These are phyloP conservation scores for Trichoderma erinaceum DNA, from an alignment of 495 filamentous ascomycete genomes.

Conservation along the genomic window DNA sequence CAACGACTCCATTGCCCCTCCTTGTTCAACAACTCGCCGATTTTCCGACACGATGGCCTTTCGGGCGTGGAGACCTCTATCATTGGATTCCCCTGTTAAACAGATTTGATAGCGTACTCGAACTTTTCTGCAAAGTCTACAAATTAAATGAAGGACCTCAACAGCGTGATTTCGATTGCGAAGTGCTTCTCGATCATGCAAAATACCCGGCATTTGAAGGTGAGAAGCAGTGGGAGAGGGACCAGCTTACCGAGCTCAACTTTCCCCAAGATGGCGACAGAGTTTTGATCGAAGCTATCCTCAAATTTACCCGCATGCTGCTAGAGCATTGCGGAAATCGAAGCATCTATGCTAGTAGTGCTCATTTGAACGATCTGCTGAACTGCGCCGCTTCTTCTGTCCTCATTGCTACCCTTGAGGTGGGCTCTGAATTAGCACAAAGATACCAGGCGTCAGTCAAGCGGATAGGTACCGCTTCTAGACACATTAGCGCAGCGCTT, in stretches of 20 bases:
- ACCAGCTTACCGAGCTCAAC: conserved; percentile 50
- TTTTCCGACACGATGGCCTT: conserved; percentile 87
- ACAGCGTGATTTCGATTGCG: conserved; percentile 60
- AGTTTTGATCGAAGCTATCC: conserved; percentile 67
- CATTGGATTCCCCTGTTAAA: conserved; percentile 97
- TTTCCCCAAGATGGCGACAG: conserved; percentile 70
- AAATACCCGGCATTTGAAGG: conserved; percentile 31
- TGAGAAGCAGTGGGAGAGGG: conserved; percentile 35
- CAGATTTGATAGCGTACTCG: conserved; percentile 84
- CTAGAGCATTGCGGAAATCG: conserved; percentile 95
- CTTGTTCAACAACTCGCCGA: conserved; percentile 68
- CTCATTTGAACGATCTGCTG: conserved; percentile 75
- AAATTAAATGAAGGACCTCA: conserved; percentile 76
- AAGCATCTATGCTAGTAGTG: conserved; percentile 90
- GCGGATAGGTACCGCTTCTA: conserved; percentile 50
- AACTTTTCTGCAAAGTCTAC: conserved; percentile 76
- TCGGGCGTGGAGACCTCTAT: conserved; percentile 94
- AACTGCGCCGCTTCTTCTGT: conserved; percentile 78
- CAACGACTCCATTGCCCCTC: conserved; percentile 62
- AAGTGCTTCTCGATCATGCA: conserved; percentile 52
- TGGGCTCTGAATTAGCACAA: conserved; percentile 79
- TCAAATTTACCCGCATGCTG: conserved; percentile 79
- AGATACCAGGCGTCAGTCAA: conserved; percentile 84
- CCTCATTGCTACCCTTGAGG: conserved; percentile 63
- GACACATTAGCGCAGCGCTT: conserved; percentile 62